Evolutionary conservation across 1,284 basidiomycete species (phyloP).

Genomic region (Ustilago bromivora): DNA sequence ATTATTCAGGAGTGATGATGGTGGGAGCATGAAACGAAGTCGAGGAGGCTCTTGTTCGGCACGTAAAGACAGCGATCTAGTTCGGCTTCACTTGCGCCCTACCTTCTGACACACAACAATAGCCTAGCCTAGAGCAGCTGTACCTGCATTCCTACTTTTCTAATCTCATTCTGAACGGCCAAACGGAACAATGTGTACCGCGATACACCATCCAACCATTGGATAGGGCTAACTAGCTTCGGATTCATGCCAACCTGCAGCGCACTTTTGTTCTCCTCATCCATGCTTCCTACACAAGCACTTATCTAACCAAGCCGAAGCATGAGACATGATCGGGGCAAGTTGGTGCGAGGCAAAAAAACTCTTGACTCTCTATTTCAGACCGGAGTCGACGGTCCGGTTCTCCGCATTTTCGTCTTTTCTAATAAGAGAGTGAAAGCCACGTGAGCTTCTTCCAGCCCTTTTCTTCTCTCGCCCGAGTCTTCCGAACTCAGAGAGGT

Average conservation of each 20-base stretch:
- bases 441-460: background rate
- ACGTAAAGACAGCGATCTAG: background rate
- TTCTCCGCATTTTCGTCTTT: background rate
- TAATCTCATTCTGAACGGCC: background rate
- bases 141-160: background rate
- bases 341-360: background rate
- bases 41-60: background rate
- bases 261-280: background rate
- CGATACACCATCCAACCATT: background rate
- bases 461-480: background rate
- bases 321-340: background rate
- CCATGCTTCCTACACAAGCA: background rate
- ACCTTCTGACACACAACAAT: too few relatives aligned
- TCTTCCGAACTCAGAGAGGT: background rate
- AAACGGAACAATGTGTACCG: background rate
- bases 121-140: background rate
- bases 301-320: background rate
- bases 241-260: background rate
- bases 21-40: background rate
- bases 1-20: background rate
- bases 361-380: background rate
- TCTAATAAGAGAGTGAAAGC: background rate
- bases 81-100: constrained; percentile 1
- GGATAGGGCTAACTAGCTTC: background rate
- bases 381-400: background rate